Base-by-base conservation (phyloP, 2,329 filamentous ascomycete genomes). In the Aspergillus intermedius region DNA sequence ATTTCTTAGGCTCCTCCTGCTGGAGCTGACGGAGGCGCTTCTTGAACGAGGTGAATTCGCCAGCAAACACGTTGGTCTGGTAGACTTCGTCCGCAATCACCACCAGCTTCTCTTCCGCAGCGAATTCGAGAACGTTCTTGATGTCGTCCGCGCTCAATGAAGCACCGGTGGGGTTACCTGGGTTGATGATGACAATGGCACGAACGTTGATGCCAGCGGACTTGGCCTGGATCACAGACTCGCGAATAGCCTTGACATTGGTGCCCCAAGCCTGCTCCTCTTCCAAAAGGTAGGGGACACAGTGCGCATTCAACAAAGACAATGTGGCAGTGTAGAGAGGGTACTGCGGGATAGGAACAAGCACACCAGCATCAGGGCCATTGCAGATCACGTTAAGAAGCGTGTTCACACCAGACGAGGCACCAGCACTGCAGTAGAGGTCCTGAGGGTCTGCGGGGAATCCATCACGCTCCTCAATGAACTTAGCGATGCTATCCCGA, bases 41-140 rank as follows among this genome's bases (percentile, higher is more conserved):
- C 77, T 97, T 97, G 84, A 98, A 97, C 63, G 88, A 94, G 74
- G 88, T 83, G 77, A 98, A 98, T 68, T 91, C 79, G 69, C 93
- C 93, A 53, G 87, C 76, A 74, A 98, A 98, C 60, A 98, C 87
- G 71, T 98, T 98, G 65, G 93, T 97, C 75, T 98, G 93, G 81
- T 98, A 98, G 34, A 98, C 93, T 72, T 98, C 93, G 65, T 98
- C 93, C 46, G 93, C 93, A 62, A 98, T 81, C 56, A 97, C 77
- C 48, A 97, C 90, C 22, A 98, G 79, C 60, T 85, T 82, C 77
- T 96, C 83, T 68, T 91, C 78, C 23, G 83, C 84, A 35, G 93
- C 91, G 55, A 96, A 86, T 55, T 93, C 82, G 58, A 97, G 79
- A n/a, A 97, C 88, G 45, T 80, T 78, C 62, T 85, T 83, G 69